Evolutionary conservation across 352 stramenopile species (phyloP).

Genomic region (Pythium chondricola): DNA sequence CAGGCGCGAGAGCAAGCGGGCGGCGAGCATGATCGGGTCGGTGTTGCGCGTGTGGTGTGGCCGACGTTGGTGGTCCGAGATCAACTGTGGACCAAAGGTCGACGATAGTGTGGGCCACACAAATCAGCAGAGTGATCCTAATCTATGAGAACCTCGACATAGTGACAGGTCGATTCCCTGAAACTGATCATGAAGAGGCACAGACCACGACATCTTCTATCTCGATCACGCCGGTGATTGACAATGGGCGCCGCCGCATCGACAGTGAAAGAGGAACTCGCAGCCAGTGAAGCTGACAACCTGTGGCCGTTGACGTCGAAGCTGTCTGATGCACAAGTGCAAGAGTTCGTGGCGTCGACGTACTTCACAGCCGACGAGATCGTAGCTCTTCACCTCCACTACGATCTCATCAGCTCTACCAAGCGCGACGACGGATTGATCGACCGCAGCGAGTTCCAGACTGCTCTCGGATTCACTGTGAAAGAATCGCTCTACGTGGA

Average conservation of each 20-base stretch:
- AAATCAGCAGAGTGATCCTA: too few relatives aligned
- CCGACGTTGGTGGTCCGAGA: conserved; percentile 2
- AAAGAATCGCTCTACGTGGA: conserved; percentile 83
- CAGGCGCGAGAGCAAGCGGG: conserved; percentile 46
- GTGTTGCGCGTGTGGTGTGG: conserved; percentile 5
- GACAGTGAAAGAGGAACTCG: conserved; percentile 43
- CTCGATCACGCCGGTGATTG: too few relatives aligned
- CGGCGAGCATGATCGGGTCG: conserved; percentile 38
- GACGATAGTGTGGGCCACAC: conserved; percentile 17
- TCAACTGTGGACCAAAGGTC: conserved; percentile 4
- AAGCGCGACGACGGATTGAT: conserved; percentile 66
- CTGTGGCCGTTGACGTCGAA: conserved; percentile 34
- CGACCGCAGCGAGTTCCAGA: conserved; percentile 78
- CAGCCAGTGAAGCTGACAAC: neutral
- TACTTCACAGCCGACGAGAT: conserved; percentile 62
- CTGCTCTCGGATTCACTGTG: conserved; percentile 59
- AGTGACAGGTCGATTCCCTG: conserved; percentile 2
- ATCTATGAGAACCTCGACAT: neutral
- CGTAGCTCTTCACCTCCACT: conserved; percentile 53
- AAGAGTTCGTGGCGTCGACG: conserved; percentile 28
- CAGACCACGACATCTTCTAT: neutral
- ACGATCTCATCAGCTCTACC: conserved; percentile 57
- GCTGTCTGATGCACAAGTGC: conserved; percentile 44
- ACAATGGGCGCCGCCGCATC: conserved; percentile 67
- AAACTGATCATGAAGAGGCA: conserved; percentile 15